Percentiles rank a stretch among this genome's conserved stretches.
Evolutionary conservation across 2,329 filamentous ascomycete genomes (phyloP).

Genomic region (Fusarium sp.): DNA sequence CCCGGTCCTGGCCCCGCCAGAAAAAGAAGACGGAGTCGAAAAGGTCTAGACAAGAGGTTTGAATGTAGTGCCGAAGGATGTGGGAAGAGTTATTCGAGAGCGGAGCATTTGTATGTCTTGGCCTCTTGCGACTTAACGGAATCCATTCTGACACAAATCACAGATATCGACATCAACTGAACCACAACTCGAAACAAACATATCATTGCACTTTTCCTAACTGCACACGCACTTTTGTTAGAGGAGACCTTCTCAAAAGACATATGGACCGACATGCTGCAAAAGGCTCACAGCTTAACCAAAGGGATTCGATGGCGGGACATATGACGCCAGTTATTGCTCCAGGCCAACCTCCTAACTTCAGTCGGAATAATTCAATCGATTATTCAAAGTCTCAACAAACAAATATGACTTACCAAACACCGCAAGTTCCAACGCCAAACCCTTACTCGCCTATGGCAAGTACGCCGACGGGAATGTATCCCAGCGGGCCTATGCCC

Average conservation of each 20-base stretch:
- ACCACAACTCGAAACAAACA: constrained; percentile 95
- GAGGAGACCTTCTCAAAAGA: constrained; percentile 90
- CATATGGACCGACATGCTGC: constrained; percentile 86
- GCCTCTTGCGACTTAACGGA: constrained; percentile 31
- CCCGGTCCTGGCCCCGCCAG: constrained; percentile 70
- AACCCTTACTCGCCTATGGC: constrained; percentile 64
- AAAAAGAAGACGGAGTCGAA: constrained; percentile 79
- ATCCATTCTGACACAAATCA: constrained; percentile 22
- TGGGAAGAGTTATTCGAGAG: constrained; percentile 95
- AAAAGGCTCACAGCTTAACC: constrained; percentile 80
- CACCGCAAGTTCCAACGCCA: constrained; percentile 59
- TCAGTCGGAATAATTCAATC: constrained; percentile 56
- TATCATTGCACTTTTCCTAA: constrained; percentile 94
- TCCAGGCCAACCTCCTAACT: constrained; percentile 63
- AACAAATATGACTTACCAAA: constrained; percentile 61
- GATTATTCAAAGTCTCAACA: constrained; percentile 57
- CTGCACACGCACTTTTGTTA: constrained; percentile 90
- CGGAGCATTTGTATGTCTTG: constrained; percentile 84
- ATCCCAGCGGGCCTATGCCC: constrained; percentile 43
- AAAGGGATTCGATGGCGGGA: constrained; percentile 70
- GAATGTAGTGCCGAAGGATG: constrained; percentile 89
- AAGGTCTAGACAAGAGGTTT: constrained; percentile 84
- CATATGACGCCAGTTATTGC: constrained; percentile 57
- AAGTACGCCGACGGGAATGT: constrained; percentile 57
- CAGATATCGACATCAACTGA: constrained; percentile 90